Percentiles rank a stretch among this genome's conserved stretches.
phyloP scores from a whole-genome alignment of 1,139 yeast species.

The Saccharomycopsis phalli region DNA sequence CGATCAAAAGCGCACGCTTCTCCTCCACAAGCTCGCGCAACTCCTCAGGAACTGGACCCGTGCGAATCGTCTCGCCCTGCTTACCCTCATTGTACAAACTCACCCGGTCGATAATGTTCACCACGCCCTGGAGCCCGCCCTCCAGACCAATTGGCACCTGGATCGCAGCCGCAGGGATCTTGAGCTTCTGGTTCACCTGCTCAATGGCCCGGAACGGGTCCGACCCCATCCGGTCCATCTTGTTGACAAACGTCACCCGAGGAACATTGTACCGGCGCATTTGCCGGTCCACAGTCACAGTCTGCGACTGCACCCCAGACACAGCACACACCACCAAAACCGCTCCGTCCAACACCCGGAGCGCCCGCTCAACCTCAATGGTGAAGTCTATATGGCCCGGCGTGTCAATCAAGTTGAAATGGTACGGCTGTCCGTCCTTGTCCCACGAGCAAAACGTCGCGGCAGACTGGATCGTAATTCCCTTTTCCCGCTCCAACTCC shows the following conservation, averaged over 20 bases:
- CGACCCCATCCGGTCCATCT: constrained; percentile 99
- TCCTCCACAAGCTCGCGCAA: constrained; percentile 71
- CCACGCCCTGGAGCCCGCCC: constrained; percentile 75
- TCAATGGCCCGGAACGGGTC: constrained; percentile 93
- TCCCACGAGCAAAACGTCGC: constrained; percentile 98
- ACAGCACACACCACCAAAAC: constrained; percentile 97
- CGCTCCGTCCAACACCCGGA: constrained; percentile 96
- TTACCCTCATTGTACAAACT: constrained; percentile 84
- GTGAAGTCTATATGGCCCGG: constrained; percentile 99
- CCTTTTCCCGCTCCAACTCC: constrained; percentile 96
- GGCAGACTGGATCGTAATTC: constrained; percentile 97
- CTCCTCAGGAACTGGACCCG: constrained; percentile 65
- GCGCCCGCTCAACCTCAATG: constrained; percentile 95
- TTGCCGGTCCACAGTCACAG: constrained; percentile 97
- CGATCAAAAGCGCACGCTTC: constrained; percentile 75
- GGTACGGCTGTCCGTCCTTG: constrained; percentile 59
- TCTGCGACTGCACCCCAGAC: constrained; percentile 95
- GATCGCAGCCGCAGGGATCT: constrained; percentile 93
- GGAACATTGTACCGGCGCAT: constrained; percentile 98
- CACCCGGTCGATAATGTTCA: constrained; percentile 79
- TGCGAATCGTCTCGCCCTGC: constrained; percentile 73
- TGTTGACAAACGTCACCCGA: constrained; percentile 88
- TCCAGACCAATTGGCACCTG: constrained; percentile 97
- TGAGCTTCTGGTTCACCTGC: constrained; percentile 77
- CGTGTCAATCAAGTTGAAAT: constrained; percentile 91